Evolutionary conservation across 805 yeast species (phyloP).

Genomic region (Starmerella etchellsii): DNA sequence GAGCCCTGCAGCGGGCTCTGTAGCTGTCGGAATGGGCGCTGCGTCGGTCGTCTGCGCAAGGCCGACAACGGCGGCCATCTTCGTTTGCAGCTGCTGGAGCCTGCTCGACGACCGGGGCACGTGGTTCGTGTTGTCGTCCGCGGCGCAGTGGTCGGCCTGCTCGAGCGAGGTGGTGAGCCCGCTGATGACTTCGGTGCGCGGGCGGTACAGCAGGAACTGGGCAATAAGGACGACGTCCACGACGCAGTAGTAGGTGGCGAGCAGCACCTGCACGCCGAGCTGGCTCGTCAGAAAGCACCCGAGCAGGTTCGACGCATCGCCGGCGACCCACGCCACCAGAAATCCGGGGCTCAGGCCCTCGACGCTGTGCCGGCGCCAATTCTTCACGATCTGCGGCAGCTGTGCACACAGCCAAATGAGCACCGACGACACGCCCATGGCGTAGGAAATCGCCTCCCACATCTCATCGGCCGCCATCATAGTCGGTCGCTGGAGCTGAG

Average conservation of each 20-base stretch:
- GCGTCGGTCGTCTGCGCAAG: background rate
- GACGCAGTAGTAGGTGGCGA: slow-evolving; percentile 59
- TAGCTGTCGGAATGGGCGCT: background rate
- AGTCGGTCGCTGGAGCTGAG: no score
- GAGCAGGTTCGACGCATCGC: slow-evolving; percentile 43
- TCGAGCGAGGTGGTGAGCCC: slow-evolving; percentile 2
- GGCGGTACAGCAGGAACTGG: slow-evolving; percentile 57
- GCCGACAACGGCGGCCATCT: background rate
- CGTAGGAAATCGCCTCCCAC: slow-evolving; percentile 16
- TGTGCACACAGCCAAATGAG: slow-evolving; percentile 63
- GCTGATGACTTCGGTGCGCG: background rate
- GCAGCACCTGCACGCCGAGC: slow-evolving; percentile 61
- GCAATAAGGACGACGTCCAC: slow-evolving; percentile 56
- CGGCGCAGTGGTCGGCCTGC: background rate
- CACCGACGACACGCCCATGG: slow-evolving; percentile 31
- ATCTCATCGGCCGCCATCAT: slow-evolving; percentile 1
- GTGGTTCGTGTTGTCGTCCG: slow-evolving; percentile 11
- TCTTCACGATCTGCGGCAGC: slow-evolving; percentile 52
- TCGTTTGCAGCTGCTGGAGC: background rate
- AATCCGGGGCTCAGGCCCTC: slow-evolving; percentile 55
- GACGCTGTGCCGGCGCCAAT: slow-evolving; percentile 46
- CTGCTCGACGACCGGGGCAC: background rate
- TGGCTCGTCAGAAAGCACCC: slow-evolving; percentile 74
- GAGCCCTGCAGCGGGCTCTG: background rate
- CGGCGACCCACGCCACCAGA: slow-evolving; percentile 50